Evolutionary conservation across 176 grass and related monocot genomes (phyloP).

Genomic region (Bolboschoenus planiculmis): DNA sequence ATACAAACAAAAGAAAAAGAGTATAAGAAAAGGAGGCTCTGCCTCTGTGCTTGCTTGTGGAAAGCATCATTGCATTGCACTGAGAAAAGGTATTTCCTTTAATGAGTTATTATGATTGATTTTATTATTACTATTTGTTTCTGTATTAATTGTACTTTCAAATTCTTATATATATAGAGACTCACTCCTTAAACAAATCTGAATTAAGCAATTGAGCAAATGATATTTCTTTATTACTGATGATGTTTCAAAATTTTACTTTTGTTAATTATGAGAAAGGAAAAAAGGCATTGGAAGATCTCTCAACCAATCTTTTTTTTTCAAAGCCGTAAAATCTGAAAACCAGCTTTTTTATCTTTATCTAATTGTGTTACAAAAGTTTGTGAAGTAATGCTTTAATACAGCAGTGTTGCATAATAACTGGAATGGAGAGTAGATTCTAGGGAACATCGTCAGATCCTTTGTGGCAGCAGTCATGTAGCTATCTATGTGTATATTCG

Average conservation of each 20-base stretch:
- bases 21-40: neutral
- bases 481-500: neutral
- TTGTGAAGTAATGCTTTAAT: neutral
- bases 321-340: slow-evolving; percentile 5
- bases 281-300: neutral
- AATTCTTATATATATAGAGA: neutral
- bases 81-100: neutral
- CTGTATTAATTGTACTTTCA: neutral
- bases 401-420: neutral
- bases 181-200: neutral
- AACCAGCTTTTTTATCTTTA: neutral
- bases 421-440: slow-evolving; percentile 22
- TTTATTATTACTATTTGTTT: neutral
- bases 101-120: neutral
- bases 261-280: neutral
- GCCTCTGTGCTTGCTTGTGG: neutral
- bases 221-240: neutral
- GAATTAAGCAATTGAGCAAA: neutral
- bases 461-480: slow-evolving; percentile 18
- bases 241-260: neutral
- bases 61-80: slow-evolving; percentile 9
- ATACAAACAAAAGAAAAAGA: slow-evolving; percentile 5
- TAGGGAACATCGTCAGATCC: slow-evolving; percentile 28
- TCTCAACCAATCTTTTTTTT: slow-evolving; percentile 7
- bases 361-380: neutral